Evolutionary conservation across 176 grass and related monocot species (phyloP), one percentile per base, ranked within the genome.

Genomic region (Bonia amplexicaulis): DNA sequence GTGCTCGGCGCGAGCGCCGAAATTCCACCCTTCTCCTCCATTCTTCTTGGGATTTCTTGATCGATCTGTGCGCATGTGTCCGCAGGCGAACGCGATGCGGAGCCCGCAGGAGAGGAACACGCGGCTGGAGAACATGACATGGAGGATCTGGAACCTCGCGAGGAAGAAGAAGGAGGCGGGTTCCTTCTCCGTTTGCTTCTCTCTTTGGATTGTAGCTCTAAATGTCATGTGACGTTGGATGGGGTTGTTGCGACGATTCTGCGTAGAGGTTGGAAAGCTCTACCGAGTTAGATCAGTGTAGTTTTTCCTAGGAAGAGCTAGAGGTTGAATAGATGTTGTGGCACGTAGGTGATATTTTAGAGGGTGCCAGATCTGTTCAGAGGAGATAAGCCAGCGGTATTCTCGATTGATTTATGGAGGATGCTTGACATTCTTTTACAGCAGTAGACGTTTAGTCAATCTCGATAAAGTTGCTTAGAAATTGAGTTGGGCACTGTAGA

Each of bases 41-140:
- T 31, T 35, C n/a, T 11, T 35, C 58, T 10, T 23, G 5, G 20
- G 74, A 20, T 90, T 79, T 13, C 9, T 22, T 74, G 69, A 41
- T 77, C 74, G 83, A 86, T 92, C 87, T 86, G 78, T 35, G 45
- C 12, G 27, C 16, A 25, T 7, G 47, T 59, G 52, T 52, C 11
- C 20, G 6, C 82, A 97, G 95, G 95, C 95, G 19, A 93, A 93
- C 73, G 95, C 95, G 73, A 97, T 97, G 95, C 88, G 95, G 86
- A 97, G 95, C 26, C 93, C 96, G 71, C 96, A 98, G 90, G 96
- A 98, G 89, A 95, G 96, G 86, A 98, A 98, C 84, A 98, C 96
- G 59, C 87, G 96, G 61, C 91, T 98, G 46, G 96, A 98, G 84
- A 98, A 98, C 83, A 98, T 98, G 96, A 93, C 93, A 33, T 98